A percentile compares a stretch with the other conserved stretches of the same genome.
Conservation (phyloP, 164 flowering plant genomes). For the Stephania cephalantha region DNA sequence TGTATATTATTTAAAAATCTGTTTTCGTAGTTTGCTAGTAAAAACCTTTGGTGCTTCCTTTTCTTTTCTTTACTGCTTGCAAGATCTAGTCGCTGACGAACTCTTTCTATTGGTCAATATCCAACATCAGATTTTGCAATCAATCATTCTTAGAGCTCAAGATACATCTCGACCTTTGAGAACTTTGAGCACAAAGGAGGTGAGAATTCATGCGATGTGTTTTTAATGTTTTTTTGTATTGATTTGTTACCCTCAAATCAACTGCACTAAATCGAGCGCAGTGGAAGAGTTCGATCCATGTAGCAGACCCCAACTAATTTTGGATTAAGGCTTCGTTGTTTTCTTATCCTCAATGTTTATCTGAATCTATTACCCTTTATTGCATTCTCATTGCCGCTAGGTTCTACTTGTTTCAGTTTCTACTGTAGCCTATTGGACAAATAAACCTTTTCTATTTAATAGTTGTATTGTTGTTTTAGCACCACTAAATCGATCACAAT, state of each 20-base stretch:
- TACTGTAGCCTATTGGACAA: too few species aligned
- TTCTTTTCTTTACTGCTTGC: not conserved
- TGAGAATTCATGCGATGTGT: slow-evolving; percentile 12
- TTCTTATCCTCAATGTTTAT: not conserved
- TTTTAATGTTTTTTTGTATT: not conserved
- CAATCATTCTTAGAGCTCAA: slow-evolving; percentile 57
- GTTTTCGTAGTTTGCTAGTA: not conserved
- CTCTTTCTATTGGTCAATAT: slow-evolving; percentile 1
- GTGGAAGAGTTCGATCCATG: too few species aligned
- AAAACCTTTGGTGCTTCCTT: not conserved
- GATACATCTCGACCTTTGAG: slow-evolving; percentile 48
- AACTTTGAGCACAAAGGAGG: slow-evolving; percentile 96
- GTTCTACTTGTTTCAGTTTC: too few species aligned
- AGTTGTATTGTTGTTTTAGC: too few species aligned
- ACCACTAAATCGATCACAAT: too few species aligned
- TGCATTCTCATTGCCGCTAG: not conserved
- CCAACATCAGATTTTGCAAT: slow-evolving; percentile 72
- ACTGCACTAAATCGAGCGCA: too few species aligned
- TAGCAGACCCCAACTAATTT: too few species aligned
- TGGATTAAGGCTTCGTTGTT: too few species aligned
- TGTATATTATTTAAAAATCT: not conserved
- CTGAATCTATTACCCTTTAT: not conserved
- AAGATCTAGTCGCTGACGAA: not conserved
- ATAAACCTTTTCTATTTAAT: too few species aligned
- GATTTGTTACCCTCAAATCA: not conserved